Base-by-base conservation (phyloP, 2,329 filamentous ascomycete genomes). In the Lachnellula suecica region DNA sequence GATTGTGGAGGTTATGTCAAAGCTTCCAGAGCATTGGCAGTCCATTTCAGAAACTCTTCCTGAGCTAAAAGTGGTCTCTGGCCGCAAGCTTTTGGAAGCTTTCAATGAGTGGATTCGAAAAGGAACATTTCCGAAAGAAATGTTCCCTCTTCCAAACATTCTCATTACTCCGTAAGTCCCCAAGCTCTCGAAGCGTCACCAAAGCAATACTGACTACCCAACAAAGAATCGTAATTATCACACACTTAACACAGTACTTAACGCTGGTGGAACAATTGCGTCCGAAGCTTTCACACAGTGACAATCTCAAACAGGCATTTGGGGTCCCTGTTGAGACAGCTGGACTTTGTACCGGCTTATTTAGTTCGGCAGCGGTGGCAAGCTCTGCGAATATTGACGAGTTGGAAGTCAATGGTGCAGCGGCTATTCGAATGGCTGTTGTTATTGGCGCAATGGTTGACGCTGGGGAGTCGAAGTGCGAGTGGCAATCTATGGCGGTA, bases 341-440 rank as follows among this genome's bases (percentile, higher is more conserved):
- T 1, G 74, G 74, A 0, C 69, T 75, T 47, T 76, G 74, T 31
- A 68, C 67, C 1, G 73, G 74, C 0, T 47, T 74, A 1, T 45
- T 77, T n/a, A 66, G 58, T 37, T 70, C 74, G 6, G 49, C 70
- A 11, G 70, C 71, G 0, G 68, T 73, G 1, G 62, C 72, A 0
- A 61, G 66, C 52, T 59, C 69, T 15, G 8, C 38, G 1, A 67
- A 59, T 24, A 41, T 44, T 1, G 34, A 50, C 0, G 62, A 73
- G 1, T 59, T 76, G n/a, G 44, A 65, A 24, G 51, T 59, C 7
- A 66, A 73, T 53, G 72, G 69, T 0, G 66, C 70, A 2, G 64
- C 20, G 19, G 41, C 41, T 5, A 47, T 57, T 24, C 43, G 54
- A 13, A 27, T 57, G 20, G 38, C 49, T 9, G 23, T 54, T 11